These are phyloP conservation scores for Syzygium malaccense DNA, from an alignment of 441 rosid genomes.

Conservation along the genomic window DNA sequence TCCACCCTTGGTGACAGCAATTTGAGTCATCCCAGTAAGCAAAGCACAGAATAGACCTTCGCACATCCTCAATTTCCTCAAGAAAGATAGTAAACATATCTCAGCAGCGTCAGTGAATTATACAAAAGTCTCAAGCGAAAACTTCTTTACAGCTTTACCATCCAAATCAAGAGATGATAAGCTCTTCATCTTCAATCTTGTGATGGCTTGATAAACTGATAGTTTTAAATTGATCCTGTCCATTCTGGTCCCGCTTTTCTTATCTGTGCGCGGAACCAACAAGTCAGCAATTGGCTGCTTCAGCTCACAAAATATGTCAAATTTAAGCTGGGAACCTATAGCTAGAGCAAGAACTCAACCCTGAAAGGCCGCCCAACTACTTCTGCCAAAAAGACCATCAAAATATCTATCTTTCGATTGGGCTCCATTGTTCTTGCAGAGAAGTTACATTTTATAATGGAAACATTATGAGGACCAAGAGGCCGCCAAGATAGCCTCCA, in stretches of 20 bases:
- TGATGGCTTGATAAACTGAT: constrained; percentile 79
- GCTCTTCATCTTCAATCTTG: constrained; percentile 69
- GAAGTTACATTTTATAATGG: no score
- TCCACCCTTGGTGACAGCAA: constrained; percentile 79
- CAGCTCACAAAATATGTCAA: no score
- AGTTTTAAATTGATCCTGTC: constrained; percentile 76
- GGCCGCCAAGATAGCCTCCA: constrained; percentile 5
- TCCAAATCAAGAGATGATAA: constrained; percentile 73
- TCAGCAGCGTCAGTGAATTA: constrained; percentile 78
- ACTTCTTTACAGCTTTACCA: constrained; percentile 53
- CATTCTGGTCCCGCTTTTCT: constrained; percentile 68
- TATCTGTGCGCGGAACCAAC: no score
- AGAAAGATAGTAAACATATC: constrained; percentile 72
- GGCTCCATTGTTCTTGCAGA: no score
- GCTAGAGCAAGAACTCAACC: no score
- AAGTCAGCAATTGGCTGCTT: no score
- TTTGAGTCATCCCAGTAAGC: constrained; percentile 71
- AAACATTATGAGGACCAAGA: no score
- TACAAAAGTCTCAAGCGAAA: constrained; percentile 84
- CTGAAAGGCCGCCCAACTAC: no score
- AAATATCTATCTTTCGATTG: no score
- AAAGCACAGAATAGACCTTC: constrained; percentile 80
- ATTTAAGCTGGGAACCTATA: no score
- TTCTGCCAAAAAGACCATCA: no score
- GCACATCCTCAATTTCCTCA: constrained; percentile 81